Base-by-base conservation (phyloP, 2,329 filamentous ascomycete genomes). In the Cladosporium austrohemisphaericum region DNA sequence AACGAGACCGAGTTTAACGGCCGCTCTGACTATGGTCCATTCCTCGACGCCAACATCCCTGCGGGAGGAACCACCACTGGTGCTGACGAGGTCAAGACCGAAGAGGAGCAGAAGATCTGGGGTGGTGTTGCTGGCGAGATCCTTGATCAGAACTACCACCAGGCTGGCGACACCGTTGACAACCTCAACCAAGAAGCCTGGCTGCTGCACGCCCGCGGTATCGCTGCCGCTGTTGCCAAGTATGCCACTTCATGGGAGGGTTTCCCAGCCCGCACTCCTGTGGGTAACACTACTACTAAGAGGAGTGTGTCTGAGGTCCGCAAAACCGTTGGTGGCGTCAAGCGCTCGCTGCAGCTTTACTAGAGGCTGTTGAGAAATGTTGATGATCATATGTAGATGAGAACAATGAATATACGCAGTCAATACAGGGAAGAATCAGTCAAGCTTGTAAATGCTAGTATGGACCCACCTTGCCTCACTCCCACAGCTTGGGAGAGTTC, bases 111-210 rank as follows among this genome's bases (percentile, higher is more conserved):
- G 11, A 58, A 45, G 33, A 50, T 59, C 52, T 70, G 65, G 55
- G 67, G 68, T 16, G 66, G 68, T 2, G 41, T 41, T 13, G 66
- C 60, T 2, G 63, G 63, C 8, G 58, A 61, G n/a, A 65, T 65
- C 57, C 67, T 66, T 35, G 68, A 71, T 48, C 57, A 54, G 5
- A 64, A 68, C 51, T 69, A 70, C 55, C 68, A 70, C 49, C 48
- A 58, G 41, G 59, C 62, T 9, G 62, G 61, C 4, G 68, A 70
- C 51, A 66, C 55, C 4, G 53, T 66, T 2, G 59, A 58, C 33
- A 69, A 69, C 48, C 51, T 69, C 25, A 60, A 62, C 44, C 38
- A 60, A 35, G 60, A 61, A 1, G 66, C 66, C 5, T 70, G 65
- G 56, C 49, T 69, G 29, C 61, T 68, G 18, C 69, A 70, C 51